Percentiles rank a stretch among this genome's conserved stretches.
phyloP scores from a whole-genome alignment of 1,284 basidiomycete species.

The Ganoderma boninense region DNA sequence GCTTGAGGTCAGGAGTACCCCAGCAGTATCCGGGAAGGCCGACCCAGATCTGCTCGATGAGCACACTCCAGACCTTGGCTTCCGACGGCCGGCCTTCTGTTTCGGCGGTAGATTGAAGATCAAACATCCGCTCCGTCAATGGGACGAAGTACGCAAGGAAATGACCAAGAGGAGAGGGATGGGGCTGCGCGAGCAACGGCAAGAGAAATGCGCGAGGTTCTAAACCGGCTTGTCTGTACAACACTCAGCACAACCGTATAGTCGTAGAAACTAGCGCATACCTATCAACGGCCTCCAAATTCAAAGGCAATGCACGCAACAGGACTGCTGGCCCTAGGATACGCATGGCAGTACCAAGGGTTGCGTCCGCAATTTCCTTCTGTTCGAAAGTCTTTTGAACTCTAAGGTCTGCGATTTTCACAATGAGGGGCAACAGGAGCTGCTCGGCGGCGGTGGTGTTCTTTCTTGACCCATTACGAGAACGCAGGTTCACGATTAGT shows the following conservation, averaged over 20 bases:
- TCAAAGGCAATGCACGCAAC: constrained; percentile 83
- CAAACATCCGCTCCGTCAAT: constrained; percentile 93
- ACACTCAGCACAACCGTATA: constrained; percentile 8
- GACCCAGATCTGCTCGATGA: constrained; percentile 94
- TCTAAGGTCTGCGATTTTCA: constrained; percentile 80
- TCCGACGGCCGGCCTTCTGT: constrained; percentile 78
- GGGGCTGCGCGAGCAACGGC: constrained; percentile 87
- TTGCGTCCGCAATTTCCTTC: constrained; percentile 88
- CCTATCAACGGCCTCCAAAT: constrained; percentile 84
- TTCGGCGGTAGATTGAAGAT: constrained; percentile 82
- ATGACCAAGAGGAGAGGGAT: constrained; percentile 83
- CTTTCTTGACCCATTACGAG: constrained; percentile 45
- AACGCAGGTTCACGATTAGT: constrained; percentile 56
- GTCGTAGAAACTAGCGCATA: constrained; percentile 47
- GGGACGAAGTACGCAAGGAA: constrained; percentile 94
- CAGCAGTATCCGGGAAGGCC: constrained; percentile 89
- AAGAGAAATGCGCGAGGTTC: constrained; percentile 92
- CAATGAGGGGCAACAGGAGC: constrained; percentile 79
- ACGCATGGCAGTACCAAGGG: constrained; percentile 85
- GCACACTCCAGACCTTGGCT: constrained; percentile 93
- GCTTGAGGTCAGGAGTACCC: constrained; percentile 62
- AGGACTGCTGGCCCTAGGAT: constrained; percentile 88
- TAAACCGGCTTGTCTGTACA: constrained; percentile 60
- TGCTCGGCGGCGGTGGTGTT: constrained; percentile 72
- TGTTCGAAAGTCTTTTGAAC: constrained; percentile 87